phyloP scores from a whole-genome alignment of 352 stramenopile species.

The Phytophthora europaea region DNA sequence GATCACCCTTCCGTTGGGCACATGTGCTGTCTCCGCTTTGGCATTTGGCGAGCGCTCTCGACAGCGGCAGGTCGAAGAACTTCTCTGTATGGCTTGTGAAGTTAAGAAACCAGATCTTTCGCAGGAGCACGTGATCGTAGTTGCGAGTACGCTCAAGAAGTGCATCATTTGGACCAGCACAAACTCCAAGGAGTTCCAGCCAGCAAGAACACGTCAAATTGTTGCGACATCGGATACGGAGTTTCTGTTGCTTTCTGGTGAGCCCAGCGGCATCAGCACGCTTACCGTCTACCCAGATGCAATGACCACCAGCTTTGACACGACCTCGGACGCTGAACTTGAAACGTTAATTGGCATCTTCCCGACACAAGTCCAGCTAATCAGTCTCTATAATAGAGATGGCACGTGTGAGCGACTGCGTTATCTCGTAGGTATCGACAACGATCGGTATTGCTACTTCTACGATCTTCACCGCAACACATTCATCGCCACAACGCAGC shows the following conservation, averaged over 20 bases:
- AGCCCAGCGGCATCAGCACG: conserved; percentile 21
- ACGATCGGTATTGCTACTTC: conserved; percentile 55
- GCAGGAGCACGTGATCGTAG: conserved; percentile 8
- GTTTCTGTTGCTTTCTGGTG: conserved; percentile 37
- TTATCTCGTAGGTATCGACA: conserved; percentile 50
- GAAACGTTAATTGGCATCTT: conserved; percentile 32
- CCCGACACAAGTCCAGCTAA: conserved; percentile 33
- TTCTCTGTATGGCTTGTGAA: conserved; percentile 44
- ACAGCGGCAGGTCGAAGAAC: not conserved
- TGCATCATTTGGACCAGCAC: conserved; percentile 38
- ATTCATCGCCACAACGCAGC: conserved; percentile 49
- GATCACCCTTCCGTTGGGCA: conserved; percentile 21
- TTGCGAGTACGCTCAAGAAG: conserved; percentile 19
- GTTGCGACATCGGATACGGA: conserved; percentile 23
- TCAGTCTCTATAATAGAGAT: conserved; percentile 30
- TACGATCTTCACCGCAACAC: conserved; percentile 39
- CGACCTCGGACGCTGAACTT: conserved; percentile 8
- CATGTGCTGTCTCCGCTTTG: conserved; percentile 22
- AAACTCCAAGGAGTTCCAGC: conserved; percentile 6
- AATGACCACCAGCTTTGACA: not conserved
- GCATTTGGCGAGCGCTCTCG: conserved; percentile 24
- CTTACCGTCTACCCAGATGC: conserved; percentile 17
- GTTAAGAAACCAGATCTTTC: conserved; percentile 5
- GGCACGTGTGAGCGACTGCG: conserved; percentile 15
- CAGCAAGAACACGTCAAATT: conserved; percentile 24